These are phyloP conservation scores for Nicotiana rustica DNA, from an alignment of 305 asterid genomes.

Conservation along the genomic window DNA sequence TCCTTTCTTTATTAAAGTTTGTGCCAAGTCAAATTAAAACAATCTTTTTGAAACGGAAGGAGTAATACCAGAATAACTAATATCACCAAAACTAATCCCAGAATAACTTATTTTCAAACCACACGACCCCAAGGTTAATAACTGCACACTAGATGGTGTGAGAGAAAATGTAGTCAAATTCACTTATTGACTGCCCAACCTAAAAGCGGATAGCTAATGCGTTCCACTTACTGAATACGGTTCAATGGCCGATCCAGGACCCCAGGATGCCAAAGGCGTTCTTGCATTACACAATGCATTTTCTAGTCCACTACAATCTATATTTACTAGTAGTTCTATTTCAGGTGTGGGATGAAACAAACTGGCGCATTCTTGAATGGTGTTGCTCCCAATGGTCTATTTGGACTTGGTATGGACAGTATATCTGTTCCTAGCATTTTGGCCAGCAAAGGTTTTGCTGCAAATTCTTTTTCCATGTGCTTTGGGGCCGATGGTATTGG, in stretches of 20 bases:
- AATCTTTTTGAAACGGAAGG: too few species aligned
- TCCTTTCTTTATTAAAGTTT: too few species aligned
- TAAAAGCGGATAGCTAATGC: background rate
- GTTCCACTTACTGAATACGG: background rate
- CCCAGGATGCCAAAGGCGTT: background rate
- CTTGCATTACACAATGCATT: background rate
- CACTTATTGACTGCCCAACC: background rate
- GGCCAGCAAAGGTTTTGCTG: conserved; percentile 75
- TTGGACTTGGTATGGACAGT: conserved; percentile 82
- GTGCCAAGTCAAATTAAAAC: too few species aligned
- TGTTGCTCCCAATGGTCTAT: conserved; percentile 86
- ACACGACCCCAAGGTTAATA: too few species aligned
- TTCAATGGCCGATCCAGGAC: background rate
- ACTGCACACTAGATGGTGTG: too few species aligned
- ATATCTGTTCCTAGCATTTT: conserved; percentile 80
- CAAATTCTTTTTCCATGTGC: conserved; percentile 93
- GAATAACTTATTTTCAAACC: too few species aligned
- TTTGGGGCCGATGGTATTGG: conserved; percentile 78
- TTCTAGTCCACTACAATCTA: conserved; percentile 14
- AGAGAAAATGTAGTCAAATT: too few species aligned
- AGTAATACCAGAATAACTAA: too few species aligned
- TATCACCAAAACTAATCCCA: too few species aligned
- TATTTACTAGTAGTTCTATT: conserved; percentile 29
- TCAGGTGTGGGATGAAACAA: conserved; percentile 88
- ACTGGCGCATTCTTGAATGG: conserved; percentile 76